Evolutionary conservation across 768 basidiomycete species (phyloP), one percentile per base, ranked within the genome.

Genomic region (Mrakia hoshinonis): DNA sequence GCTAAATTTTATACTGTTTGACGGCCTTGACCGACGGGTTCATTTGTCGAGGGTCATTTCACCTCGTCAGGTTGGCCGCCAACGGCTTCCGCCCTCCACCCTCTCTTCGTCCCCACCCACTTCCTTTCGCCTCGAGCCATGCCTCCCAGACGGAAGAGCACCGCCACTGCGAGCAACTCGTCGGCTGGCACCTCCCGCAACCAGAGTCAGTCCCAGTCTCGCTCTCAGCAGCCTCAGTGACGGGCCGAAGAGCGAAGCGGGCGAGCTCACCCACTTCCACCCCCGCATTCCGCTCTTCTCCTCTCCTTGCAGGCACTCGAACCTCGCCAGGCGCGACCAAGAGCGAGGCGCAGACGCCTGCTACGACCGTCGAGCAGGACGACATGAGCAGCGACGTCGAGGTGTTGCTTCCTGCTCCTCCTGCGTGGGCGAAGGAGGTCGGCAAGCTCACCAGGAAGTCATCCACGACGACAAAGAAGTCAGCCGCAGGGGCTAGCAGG

Each of bases 311-410:
- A 61, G 58, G 58, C 20, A 31, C 36, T 18, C 18, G 36, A 61
- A 61, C 58, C 34, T 39, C 58, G 34, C 34, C 58, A 34, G 58
- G 34, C 13, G 31, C n/a, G 0, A 6, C 9, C 9, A 36, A 31
- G 58, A 43, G 43, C 15, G 58, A 22, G 15, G 58, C 34, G n/a
- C 58, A 61, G 58, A 61, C 58, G 11, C 58, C 58, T 61, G 58
- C 58, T 61, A 61, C 58, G 4, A 38, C 31, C 31, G n/a, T 61
- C 22, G 22, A 6, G n/a, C n/a, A n/a, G 13, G 55, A 61, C 55
- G 55, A 58, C 36, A 47, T 48, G 20, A 47, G 26, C 13, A 66
- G 64, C 48, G 64, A 66, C 47, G 48, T 66, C 9, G 29, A 66
- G 64, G 26, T 66, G 46, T 26, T 24, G 43, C 43, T 39, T 18